Base-by-base conservation (phyloP, 805 yeast genomes). In the Zygoascus tannicola region DNA sequence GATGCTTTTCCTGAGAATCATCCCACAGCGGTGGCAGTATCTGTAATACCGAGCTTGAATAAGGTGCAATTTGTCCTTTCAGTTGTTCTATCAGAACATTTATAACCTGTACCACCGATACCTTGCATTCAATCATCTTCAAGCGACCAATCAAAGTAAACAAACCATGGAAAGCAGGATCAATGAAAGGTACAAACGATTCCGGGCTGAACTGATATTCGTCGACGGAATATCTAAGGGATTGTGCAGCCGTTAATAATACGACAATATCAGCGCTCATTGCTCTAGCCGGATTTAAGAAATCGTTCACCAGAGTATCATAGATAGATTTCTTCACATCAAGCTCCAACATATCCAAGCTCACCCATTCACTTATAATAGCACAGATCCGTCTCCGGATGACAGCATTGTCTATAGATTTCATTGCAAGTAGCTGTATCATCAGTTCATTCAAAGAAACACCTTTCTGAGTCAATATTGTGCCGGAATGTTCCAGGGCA, bases 131-230 rank as follows among this genome's bases (percentile, higher is more conserved):
- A 0, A 88, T 75, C 39, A 76, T 63, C 21, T 70, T 68, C 45
- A 81, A 69, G 8, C 30, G 22, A 30, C 40, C 47, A 33, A 86
- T 56, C 16, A 83, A 55, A 5, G 60, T 60, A 26, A 86, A 58
- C 57, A n/a, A 70, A 59, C 2, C 62, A 53, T 8, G 83, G 70
- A 34, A 74, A 72, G 46, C 38, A 1, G 68, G 68, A 22, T 74
- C 70, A 43, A 83, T 65, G 55, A 65, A 87, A 1, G 90, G 85
- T 49, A 73, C 64, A 54, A 92, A 85, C 23, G 68, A 77, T 14
- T 64, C 67, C 47, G 84, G 80, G 32, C 77, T 70, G 60, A 90
- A 88, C 48, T 84, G 88, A 85, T 94, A 85, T 55, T 87, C 96
- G 48, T 85, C 88, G 26, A 90, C 68, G 40, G 84, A 69, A 22